Conservation (phyloP, 345 rosid genomes). For the Carallia pectinifolia region DNA sequence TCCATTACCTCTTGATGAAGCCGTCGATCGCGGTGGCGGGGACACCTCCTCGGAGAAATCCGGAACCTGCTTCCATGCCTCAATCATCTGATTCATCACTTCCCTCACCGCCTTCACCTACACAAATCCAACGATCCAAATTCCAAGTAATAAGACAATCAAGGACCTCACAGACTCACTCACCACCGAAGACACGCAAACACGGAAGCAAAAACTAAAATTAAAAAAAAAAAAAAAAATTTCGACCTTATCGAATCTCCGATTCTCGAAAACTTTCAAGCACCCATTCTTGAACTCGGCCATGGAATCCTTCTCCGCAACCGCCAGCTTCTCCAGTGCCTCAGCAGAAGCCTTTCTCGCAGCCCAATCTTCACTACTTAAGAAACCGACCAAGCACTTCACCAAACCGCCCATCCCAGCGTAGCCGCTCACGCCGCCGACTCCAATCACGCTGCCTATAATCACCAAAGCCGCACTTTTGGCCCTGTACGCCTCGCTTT, state of each 20-base stretch:
- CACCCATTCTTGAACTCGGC: slow-evolving; percentile 65
- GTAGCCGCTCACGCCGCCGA: slow-evolving; percentile 53
- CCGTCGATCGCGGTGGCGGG: slow-evolving; percentile 58
- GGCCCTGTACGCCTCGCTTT: slow-evolving; percentile 63
- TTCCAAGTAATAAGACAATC: background rate
- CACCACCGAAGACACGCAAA: background rate
- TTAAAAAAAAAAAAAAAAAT: background rate
- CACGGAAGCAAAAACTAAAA: slow-evolving; percentile 4
- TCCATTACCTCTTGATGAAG: slow-evolving; percentile 64
- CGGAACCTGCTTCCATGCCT: slow-evolving; percentile 90
- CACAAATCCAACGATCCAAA: slow-evolving; percentile 8
- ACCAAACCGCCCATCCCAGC: slow-evolving; percentile 43
- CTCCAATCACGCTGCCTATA: slow-evolving; percentile 77
- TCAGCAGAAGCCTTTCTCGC: slow-evolving; percentile 89
- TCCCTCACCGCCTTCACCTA: slow-evolving; percentile 94
- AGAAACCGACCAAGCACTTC: slow-evolving; percentile 56
- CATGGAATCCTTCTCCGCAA: slow-evolving; percentile 61
- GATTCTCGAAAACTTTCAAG: slow-evolving; percentile 64
- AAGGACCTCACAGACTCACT: too few species aligned
- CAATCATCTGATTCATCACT: slow-evolving; percentile 81
- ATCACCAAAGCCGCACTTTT: slow-evolving; percentile 75
- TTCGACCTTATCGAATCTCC: slow-evolving; percentile 79
- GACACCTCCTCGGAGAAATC: slow-evolving; percentile 77
- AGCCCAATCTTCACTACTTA: slow-evolving; percentile 81
- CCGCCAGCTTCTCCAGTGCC: slow-evolving; percentile 69